These are phyloP conservation scores for Arachis monticola DNA, from an alignment of 331 rosid species.

Conservation along the genomic window DNA sequence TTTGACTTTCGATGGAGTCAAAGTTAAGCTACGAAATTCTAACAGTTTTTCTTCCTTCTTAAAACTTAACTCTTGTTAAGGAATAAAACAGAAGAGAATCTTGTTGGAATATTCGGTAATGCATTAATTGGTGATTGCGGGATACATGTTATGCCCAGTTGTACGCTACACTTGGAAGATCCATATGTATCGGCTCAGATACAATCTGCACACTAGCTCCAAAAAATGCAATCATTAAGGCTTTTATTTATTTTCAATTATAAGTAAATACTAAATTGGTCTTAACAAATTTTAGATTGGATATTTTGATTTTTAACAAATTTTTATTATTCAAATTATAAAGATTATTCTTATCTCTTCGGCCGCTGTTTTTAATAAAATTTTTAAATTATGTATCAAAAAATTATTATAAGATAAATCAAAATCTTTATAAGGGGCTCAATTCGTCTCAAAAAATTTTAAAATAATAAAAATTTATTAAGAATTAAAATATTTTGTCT, in stretches of 20 bases:
- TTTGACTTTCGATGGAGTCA: constrained; percentile 22
- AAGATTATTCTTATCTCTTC: too few species aligned
- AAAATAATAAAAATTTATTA: too few species aligned
- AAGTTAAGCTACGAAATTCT: neutral
- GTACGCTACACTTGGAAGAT: neutral
- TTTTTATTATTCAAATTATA: too few species aligned
- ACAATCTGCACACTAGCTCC: neutral
- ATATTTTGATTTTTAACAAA: too few species aligned
- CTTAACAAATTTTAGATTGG: too few species aligned
- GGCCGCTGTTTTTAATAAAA: too few species aligned
- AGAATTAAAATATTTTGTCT: too few species aligned
- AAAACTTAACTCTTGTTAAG: neutral
- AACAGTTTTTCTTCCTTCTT: neutral
- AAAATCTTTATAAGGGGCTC: too few species aligned
- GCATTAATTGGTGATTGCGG: neutral
- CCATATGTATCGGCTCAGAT: neutral
- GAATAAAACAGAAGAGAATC: neutral
- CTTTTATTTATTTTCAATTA: neutral
- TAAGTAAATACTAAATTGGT: neutral
- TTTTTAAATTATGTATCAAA: too few species aligned
- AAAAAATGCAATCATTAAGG: neutral
- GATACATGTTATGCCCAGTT: neutral
- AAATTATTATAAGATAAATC: too few species aligned
- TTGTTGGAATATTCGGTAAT: constrained; percentile 16
- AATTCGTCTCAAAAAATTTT: too few species aligned